Base-by-base conservation (phyloP, 2,329 filamentous ascomycete genomes). In the Aspergillus chevalieri region DNA sequence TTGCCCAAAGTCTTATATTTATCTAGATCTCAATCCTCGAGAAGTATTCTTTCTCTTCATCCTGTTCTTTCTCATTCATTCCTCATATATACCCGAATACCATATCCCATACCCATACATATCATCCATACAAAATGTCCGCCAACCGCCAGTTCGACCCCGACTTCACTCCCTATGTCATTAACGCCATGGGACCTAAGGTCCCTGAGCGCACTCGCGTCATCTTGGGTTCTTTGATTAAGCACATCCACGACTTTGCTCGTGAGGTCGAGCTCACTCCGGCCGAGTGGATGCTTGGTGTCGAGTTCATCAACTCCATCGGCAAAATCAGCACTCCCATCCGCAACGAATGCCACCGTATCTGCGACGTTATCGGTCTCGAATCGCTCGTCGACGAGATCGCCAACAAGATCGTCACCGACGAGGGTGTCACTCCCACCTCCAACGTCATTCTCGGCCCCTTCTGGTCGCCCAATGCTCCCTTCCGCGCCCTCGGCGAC, bases 361-460 rank as follows among this genome's bases (percentile, higher is more conserved):
- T 90, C 21, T 87, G 78, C 49, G 86, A 90, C 64, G 79, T 90
- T 39, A 76, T 89, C 38, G 87, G 86, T 17, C 75, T 90, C 19
- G 87, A 90, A 63, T 76, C 76, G 63, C 79, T 87, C n/a, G 86
- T 90, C 44, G 87, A 91, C 65, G 86, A 91, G 65, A 90, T 92
- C 62, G 85, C 85, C 55, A 84, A 84, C 71, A 82, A 82, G 58
- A 74, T 80, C 51, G 72, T 83, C 63, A 80, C 81, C 56, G 81
- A 86, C 50, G 77, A 78, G 49, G 66, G 65, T n/a, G 75, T 80
- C 53, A 74, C 78, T 52, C 84, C 85, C 43, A 89, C 86, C n/a
- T 87, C 84, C 3, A 86, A 84, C 53, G 79, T 85, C 51, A 89
- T 89, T 62, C 82, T 89, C 52, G 86, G 86, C 2, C 86, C 86